Base-by-base conservation (phyloP, 768 basidiomycete genomes). In the Agrocybe praecox region DNA sequence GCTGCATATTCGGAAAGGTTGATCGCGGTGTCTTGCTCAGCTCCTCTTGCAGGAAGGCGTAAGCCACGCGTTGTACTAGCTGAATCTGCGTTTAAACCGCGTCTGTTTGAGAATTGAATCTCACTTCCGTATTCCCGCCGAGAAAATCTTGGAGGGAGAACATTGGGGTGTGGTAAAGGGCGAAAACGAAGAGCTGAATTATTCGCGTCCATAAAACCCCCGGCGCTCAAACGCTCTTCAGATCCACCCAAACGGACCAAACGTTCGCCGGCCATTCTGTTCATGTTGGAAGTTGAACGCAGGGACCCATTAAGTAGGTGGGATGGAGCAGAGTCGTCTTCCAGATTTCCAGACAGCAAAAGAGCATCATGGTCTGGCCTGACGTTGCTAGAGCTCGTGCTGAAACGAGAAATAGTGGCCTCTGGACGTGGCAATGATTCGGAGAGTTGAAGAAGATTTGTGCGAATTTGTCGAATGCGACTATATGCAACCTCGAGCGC, bases 401-500 rank as follows among this genome's bases (percentile, higher is more conserved):
- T 32, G 47, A 62, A 57, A 49, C 53, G 54, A 19, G 56, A 45
- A 26, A 52, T 53, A 52, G 14, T 58, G 32, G 57, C 52, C 33
- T 61, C 49, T 24, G 62, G 48, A 62, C 29, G 47, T 36, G 73
- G 65, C 18, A 71, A 46, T n/a, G 68, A 66, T n/a, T 76, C 75
- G 7, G 76, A 68, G 17, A 84, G 68, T 56, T 75, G 74, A 49
- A 78, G 69, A 33, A 87, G 74, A 59, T 74, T 82, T 26, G 76
- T 77, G 56, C 84, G 78, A 49, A 85, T 77, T 67, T 81, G 79
- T 48, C 78, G 76, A 64, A 86, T 80, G 46, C 81, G 78, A 59
- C 73, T 76, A 67, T 82, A 84, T 19, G 82, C 84, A 33, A 78
- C 76, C 52, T 84, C 81, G 36, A 86, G 71, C 7, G 80, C 80